Percentiles rank a stretch among this genome's conserved stretches.
Evolutionary conservation across 106 monocot genomes (phyloP).

Genomic region (Chionographis japonica): DNA sequence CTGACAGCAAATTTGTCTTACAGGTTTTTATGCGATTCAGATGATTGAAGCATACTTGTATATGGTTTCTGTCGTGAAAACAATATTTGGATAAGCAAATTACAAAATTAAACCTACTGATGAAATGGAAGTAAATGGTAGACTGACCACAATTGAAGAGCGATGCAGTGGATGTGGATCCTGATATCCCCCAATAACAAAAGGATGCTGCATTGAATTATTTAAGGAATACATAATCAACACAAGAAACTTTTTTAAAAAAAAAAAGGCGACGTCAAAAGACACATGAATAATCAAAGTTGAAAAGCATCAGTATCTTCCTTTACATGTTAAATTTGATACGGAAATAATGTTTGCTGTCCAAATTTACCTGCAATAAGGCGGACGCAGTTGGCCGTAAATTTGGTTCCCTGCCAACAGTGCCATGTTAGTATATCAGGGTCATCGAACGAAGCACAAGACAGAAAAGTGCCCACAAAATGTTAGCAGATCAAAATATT

Average conservation of each 20-base stretch:
- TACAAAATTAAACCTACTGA: not conserved
- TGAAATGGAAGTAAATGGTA: not conserved
- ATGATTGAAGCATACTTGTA: slow-evolving; percentile 8
- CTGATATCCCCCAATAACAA: slow-evolving; percentile 43
- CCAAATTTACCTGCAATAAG: slow-evolving; percentile 39
- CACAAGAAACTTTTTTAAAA: not conserved
- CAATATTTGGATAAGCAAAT: not conserved
- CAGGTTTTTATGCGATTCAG: slow-evolving; percentile 22
- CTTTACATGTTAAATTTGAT: not conserved
- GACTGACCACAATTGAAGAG: slow-evolving; percentile 24
- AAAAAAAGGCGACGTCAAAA: not conserved
- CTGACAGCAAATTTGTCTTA: slow-evolving; percentile 14
- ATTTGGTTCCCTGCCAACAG: slow-evolving; percentile 61
- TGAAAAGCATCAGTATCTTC: not conserved
- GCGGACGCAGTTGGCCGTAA: slow-evolving; percentile 61
- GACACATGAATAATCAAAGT: not conserved
- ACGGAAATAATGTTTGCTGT: too few species aligned
- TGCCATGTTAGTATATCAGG: not conserved
- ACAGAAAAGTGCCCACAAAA: too few species aligned
- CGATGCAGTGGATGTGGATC: slow-evolving; percentile 17
- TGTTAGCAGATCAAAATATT: too few species aligned
- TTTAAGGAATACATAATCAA: not conserved
- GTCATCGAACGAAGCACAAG: not conserved
- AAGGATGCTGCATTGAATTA: slow-evolving; percentile 45
- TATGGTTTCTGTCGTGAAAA: slow-evolving; percentile 23